phyloP scores from a whole-genome alignment of 140 eudicot genomes.

The Stevia rebaudiana region DNA sequence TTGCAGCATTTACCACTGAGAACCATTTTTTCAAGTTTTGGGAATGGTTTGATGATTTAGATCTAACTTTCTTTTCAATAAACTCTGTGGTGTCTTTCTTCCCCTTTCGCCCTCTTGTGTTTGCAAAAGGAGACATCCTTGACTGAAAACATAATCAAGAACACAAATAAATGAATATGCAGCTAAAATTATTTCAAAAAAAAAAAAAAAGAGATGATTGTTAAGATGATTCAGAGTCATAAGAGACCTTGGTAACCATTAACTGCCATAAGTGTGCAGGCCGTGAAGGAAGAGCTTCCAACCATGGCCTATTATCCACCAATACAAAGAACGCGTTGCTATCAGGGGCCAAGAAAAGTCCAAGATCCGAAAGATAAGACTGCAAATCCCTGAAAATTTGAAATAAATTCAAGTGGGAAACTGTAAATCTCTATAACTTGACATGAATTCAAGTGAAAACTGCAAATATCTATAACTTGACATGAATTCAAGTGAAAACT shows the following conservation, averaged over 20 bases:
- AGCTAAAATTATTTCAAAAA: not conserved
- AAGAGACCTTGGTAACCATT: constrained; percentile 86
- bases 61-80: constrained; percentile 26
- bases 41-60: constrained; percentile 30
- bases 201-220: not conserved
- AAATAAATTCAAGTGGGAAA: constrained; percentile 4
- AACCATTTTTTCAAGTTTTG: constrained; percentile 56
- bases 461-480: too few relatives aligned
- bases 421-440: not conserved
- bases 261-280: constrained; percentile 94
- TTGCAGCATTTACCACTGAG: constrained; percentile 48
- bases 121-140: constrained; percentile 96
- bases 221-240: not conserved
- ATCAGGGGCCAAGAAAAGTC: constrained; percentile 66
- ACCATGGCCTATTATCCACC: constrained; percentile 94
- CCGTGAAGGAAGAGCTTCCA: constrained; percentile 66
- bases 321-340: constrained; percentile 63
- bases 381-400: constrained; percentile 65
- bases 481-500: too few relatives aligned
- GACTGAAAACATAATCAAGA: constrained; percentile 45
- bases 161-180: not conserved
- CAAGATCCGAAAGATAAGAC: constrained; percentile 91
- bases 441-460: not conserved
- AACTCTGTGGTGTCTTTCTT: constrained; percentile 36
- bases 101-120: constrained; percentile 54